Conservation (phyloP, 768 basidiomycete species). For the Sutorius australiensis region DNA sequence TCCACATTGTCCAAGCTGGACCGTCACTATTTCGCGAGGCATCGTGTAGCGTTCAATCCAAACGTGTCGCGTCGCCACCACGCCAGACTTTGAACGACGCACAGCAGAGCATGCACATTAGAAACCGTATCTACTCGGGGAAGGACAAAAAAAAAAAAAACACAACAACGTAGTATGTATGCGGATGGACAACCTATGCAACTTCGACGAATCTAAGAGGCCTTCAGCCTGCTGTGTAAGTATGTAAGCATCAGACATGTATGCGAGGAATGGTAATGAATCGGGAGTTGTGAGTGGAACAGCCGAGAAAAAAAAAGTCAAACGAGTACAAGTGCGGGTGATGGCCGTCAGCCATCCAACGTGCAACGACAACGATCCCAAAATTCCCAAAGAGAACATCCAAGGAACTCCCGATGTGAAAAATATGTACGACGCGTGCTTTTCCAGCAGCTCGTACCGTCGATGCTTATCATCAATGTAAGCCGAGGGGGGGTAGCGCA, state of each 20-base stretch:
- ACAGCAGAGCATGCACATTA: slow-evolving; percentile 21
- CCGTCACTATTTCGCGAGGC: slow-evolving; percentile 82
- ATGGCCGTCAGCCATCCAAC: slow-evolving; percentile 31
- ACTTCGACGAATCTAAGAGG: slow-evolving; percentile 26
- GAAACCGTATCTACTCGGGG: slow-evolving; percentile 12
- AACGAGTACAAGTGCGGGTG: slow-evolving; percentile 6
- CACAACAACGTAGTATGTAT: slow-evolving; percentile 24
- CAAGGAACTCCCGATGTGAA: slow-evolving; percentile 8
- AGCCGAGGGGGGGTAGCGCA: slow-evolving; percentile 19
- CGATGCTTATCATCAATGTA: slow-evolving; percentile 27
- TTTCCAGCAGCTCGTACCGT: slow-evolving; percentile 2
- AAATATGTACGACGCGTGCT: slow-evolving; percentile 6
- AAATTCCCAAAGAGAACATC: slow-evolving; percentile 14
- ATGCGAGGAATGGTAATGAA: slow-evolving; percentile 11
- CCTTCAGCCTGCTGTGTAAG: slow-evolving; percentile 33
- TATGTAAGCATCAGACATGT: slow-evolving; percentile 23
- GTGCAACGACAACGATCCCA: slow-evolving; percentile 16
- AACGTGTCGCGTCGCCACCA: slow-evolving; percentile 4
- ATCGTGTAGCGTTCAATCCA: slow-evolving; percentile 33
- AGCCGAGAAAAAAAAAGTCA: slow-evolving; percentile 2
- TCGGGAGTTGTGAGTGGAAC: slow-evolving; percentile 1
- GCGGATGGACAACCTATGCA: slow-evolving; percentile 16
- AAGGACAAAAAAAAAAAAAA: slow-evolving; percentile 6
- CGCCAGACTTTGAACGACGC: background rate
- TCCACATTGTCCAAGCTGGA: slow-evolving; percentile 88